Evolutionary conservation across 257 asterid genomes (phyloP), one percentile per base, ranked within the genome.

Genomic region (Jasminum sambac): DNA sequence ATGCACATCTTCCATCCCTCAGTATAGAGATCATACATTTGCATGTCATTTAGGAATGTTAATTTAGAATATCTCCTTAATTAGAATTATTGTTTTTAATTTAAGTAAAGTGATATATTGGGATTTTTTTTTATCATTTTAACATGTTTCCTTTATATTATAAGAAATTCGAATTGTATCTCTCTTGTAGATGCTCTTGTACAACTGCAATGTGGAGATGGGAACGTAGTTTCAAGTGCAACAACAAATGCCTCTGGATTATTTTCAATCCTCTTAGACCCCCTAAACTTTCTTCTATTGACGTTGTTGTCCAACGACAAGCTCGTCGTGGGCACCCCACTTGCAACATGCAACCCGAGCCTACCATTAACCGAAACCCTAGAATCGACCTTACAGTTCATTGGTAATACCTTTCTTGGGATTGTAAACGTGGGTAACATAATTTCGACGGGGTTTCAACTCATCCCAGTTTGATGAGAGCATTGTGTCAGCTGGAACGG

Each of bases 171-270:
- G n/a, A 55, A 55, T 55, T 19, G 36, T 41, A 30, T 9, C 16
- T 63, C 13, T 44, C 36, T 26, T 70, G 84, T 77, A 84, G 88
- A 81, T 79, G 88, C 86, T 41, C 34, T 72, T 42, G 86, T 81
- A 74, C 84, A 84, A 67, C 71, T 84, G 57, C 81, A 68, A 30
- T 84, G 88, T 57, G 86, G 84, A 61, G 14, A 66, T 25, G 88
- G 88, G 43, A 81, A 44, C 8, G 79, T 71, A 59, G 77, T 84
- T 12, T 78, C 88, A 0, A 60, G 80, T 4, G 8, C 88, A 6
- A 78, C 77, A 3, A 84, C 88, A 12, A 77, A 78, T 44, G 75
- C 77, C 36, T 71, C 77, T 0, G 86, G 88, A 16, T 0, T 66
- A 25, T 84, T 84, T 72, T 84, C 86, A 1, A 76, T 84, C 10